Percentiles rank a stretch among this genome's conserved stretches.
Evolutionary conservation across 2,329 filamentous ascomycete genomes (phyloP).

Genomic region (Malbranchea cinnamomea): DNA sequence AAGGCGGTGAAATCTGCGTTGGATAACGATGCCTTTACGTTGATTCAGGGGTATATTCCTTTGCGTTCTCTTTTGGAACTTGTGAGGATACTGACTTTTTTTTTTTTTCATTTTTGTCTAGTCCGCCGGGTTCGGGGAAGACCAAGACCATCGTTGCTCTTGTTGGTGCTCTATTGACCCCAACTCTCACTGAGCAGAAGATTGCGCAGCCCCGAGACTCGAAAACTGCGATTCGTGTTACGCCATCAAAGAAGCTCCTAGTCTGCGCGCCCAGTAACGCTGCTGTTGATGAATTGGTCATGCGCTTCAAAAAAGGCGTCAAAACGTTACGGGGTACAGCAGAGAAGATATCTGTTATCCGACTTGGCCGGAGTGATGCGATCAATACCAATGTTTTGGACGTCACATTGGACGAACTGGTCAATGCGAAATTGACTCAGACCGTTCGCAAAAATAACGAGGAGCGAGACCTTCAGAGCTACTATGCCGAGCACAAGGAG

Average conservation of each 20-base stretch:
- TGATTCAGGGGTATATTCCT: conserved; percentile 63
- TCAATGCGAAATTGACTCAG: conserved; percentile 52
- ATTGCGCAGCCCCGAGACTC: conserved; percentile 31
- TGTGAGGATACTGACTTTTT: conserved; percentile 18
- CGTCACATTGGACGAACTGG: conserved; percentile 84
- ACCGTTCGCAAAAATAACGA: conserved; percentile 29
- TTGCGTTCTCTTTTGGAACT: conserved; percentile 1
- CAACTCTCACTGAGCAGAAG: conserved; percentile 35
- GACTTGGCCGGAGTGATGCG: conserved; percentile 77
- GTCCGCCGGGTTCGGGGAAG: conserved; percentile 90
- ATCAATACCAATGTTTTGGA: conserved; percentile 82
- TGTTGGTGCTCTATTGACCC: conserved; percentile 70
- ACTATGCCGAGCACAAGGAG: conserved; percentile 54
- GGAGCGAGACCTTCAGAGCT: conserved; percentile 41
- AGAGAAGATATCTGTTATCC: conserved; percentile 72
- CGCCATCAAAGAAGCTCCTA: conserved; percentile 62
- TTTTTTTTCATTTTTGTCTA: too few species aligned
- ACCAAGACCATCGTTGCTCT: conserved; percentile 97
- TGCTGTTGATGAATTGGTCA: conserved; percentile 87
- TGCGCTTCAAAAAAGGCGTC: conserved; percentile 78
- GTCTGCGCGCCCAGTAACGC: conserved; percentile 98
- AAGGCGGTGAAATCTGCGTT: conserved; percentile 82
- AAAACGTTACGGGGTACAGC: conserved; percentile 58
- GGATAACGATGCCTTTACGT: conserved; percentile 91
- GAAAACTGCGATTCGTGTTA: conserved; percentile 19